Evolutionary conservation across 2,329 filamentous ascomycete species (phyloP).

Genomic region (Annulohypoxylon truncatum): DNA sequence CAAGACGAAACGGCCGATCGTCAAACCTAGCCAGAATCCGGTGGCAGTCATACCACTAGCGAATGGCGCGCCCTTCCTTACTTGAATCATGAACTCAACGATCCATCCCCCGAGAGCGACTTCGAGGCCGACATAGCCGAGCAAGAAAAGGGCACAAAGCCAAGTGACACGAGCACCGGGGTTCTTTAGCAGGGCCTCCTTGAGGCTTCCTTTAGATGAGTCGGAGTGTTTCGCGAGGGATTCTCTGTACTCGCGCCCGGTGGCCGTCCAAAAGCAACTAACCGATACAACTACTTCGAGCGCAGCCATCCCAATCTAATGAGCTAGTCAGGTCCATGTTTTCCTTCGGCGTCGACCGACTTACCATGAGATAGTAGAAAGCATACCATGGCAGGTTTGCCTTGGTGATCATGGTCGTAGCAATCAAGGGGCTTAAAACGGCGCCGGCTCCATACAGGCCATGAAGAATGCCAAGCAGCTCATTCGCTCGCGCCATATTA

Average conservation of each 20-base stretch:
- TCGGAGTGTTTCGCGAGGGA: slow-evolving; percentile 45
- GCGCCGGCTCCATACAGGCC: slow-evolving; percentile 76
- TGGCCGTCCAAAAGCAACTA: slow-evolving; percentile 69
- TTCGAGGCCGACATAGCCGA: slow-evolving; percentile 81
- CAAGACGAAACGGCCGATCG: slow-evolving; percentile 74
- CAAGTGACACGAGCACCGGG: slow-evolving; percentile 68
- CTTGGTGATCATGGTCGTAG: slow-evolving; percentile 76
- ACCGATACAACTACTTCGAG: slow-evolving; percentile 65
- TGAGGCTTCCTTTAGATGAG: slow-evolving; percentile 49
- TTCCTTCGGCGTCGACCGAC: slow-evolving; percentile 38
- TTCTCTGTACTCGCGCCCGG: slow-evolving; percentile 64
- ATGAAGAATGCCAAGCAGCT: slow-evolving; percentile 76
- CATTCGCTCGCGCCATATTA: slow-evolving; percentile 75
- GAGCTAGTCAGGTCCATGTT: not conserved
- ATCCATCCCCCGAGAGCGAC: slow-evolving; percentile 85
- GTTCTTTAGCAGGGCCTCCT: slow-evolving; percentile 55
- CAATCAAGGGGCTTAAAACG: slow-evolving; percentile 75
- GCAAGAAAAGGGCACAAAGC: slow-evolving; percentile 77
- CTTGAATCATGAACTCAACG: slow-evolving; percentile 83
- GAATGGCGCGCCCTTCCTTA: slow-evolving; percentile 75
- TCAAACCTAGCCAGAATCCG: slow-evolving; percentile 85
- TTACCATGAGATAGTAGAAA: slow-evolving; percentile 81
- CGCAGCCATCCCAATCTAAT: slow-evolving; percentile 62
- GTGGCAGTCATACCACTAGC: slow-evolving; percentile 79
- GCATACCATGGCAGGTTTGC: slow-evolving; percentile 72